These are phyloP conservation scores for Tylopilus sp. DNA, from an alignment of 768 basidiomycete species.

Conservation along the genomic window DNA sequence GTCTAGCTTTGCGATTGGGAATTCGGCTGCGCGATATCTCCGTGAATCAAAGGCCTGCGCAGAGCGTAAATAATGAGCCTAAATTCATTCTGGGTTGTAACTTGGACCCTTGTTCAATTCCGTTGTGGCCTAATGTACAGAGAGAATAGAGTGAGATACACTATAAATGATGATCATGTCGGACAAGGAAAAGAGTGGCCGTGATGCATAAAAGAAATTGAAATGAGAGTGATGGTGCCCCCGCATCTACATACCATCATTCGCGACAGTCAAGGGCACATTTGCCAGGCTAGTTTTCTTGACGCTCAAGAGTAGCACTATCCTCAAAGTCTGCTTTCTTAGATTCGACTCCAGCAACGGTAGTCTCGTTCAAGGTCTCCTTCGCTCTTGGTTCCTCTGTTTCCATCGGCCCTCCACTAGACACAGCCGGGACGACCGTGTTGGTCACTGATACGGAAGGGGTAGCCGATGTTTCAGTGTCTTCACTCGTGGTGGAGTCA, in stretches of 20 bases:
- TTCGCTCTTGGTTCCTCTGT: slow-evolving; percentile 8
- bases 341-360: neutral
- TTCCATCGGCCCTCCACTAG: slow-evolving; percentile 16
- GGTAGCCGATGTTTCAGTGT: slow-evolving; percentile 36
- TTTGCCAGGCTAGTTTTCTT: slow-evolving; percentile 1
- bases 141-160: slow-evolving; percentile 15
- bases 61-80: neutral
- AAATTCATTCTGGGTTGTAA: neutral
- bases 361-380: slow-evolving; percentile 2
- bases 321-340: slow-evolving; percentile 1
- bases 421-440: neutral
- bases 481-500: slow-evolving; percentile 53
- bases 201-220: neutral
- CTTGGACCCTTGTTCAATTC: neutral
- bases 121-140: slow-evolving; percentile 15
- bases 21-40: too few relatives aligned
- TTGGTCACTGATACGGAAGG: slow-evolving; percentile 31
- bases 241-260: neutral
- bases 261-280: neutral
- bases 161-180: slow-evolving; percentile 7
- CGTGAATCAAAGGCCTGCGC: too few relatives aligned
- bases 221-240: slow-evolving; percentile 1
- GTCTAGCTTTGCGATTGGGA: too few relatives aligned
- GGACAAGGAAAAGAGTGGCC: neutral
- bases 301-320: neutral